These are phyloP conservation scores for Jatropha curcas DNA, from an alignment of 345 rosid genomes.

Conservation along the genomic window DNA sequence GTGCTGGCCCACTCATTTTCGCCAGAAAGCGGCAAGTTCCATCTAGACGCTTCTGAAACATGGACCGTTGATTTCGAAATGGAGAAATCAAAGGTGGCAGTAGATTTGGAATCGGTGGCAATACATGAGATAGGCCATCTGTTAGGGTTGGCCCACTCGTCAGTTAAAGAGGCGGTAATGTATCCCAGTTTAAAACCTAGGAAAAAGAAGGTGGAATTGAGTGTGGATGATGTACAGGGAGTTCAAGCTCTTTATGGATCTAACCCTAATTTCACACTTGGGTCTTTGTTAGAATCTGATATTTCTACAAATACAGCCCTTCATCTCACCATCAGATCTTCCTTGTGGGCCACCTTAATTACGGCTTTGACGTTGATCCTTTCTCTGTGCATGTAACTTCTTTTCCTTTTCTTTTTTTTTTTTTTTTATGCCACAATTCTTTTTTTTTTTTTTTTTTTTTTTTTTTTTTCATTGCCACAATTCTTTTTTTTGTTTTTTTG, in stretches of 20 bases:
- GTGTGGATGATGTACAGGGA: conserved; percentile 63
- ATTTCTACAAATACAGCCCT: conserved; percentile 47
- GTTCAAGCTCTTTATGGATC: conserved; percentile 79
- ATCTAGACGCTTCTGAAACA: conserved; percentile 73
- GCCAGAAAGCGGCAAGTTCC: conserved; percentile 76
- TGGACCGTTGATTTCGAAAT: conserved; percentile 70
- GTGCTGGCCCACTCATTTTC: conserved; percentile 80
- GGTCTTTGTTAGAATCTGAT: conserved; percentile 59
- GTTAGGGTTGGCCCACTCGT: conserved; percentile 64
- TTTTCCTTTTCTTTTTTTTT: background rate
- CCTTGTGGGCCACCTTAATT: conserved; percentile 15
- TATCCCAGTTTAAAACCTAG: conserved; percentile 85
- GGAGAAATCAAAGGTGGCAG: conserved; percentile 65
- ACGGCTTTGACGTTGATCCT: conserved; percentile 2
- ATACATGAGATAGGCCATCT: conserved; percentile 86
- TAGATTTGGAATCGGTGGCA: conserved; percentile 85
- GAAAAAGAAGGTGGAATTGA: conserved; percentile 54
- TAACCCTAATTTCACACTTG: conserved; percentile 62
- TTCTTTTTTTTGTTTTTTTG: background rate
- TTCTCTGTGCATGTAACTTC: conserved; percentile 2
- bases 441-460: too few relatives aligned
- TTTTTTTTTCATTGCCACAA: too few relatives aligned
- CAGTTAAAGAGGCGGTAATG: conserved; percentile 75
- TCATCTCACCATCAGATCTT: conserved; percentile 28
- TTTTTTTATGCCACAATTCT: too few relatives aligned